Evolutionary conservation across 257 asterid genomes (phyloP), one percentile per base, ranked within the genome.

Genomic region (Plantago ovata): DNA sequence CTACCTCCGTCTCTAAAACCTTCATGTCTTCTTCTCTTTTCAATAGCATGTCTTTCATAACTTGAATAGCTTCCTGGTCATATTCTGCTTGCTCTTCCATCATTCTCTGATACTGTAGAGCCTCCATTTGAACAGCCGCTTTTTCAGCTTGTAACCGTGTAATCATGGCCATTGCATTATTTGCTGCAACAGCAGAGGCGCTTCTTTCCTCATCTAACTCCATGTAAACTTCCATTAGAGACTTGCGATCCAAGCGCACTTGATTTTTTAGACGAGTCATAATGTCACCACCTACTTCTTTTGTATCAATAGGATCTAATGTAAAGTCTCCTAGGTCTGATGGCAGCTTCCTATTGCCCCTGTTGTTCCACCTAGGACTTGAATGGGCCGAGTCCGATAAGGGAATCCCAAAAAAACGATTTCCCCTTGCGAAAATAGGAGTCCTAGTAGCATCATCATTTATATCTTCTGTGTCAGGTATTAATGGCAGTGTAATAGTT

Each of bases 151-250:
- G 99, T 14, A 93, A 71, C 23, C 92, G 81, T 10, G 97, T 89
- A 53, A 93, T 93, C 99, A 93, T 89, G 9, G 97, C 97, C 99
- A 93, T 93, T 13, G 99, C 99, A 41, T 93, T 89, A 55, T 89
- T 89, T 0, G 92, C 99, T 10, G 99, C 99, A n/a, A 86, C 80
- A n/a, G 90, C 88, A 3, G 99, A 79, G 23, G 96, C 97, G 39
- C 84, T 93, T 71, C 99, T 71, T 71, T 93, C 99, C 68, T 93
- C 95, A 15, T 93, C 99, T 50, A 93, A 63, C 28, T 93, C 97
- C 96, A 81, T 68, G 73, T 93, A 81, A 44, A 93, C 44, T 13
- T 76, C 99, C 68, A 78, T 77, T 6, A 93, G 74, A 19, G 97
- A 80, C 64, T 81, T 87, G 41, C 77, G 88, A 32, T 93, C 95